phyloP scores from a whole-genome alignment of 345 rosid species.

The Alliaria petiolata region DNA sequence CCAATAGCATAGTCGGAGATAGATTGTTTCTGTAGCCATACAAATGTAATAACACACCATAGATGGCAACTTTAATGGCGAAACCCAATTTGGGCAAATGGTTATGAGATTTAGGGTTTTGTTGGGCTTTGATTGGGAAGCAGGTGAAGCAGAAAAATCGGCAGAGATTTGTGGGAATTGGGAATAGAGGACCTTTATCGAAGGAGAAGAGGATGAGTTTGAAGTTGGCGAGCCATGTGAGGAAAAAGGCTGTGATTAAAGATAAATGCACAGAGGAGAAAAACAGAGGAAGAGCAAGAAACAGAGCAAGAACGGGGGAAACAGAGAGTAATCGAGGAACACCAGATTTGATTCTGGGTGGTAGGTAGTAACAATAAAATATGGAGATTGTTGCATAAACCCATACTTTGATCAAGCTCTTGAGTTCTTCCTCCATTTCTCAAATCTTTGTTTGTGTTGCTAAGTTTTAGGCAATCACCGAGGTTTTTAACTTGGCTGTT shows the following conservation, averaged over 20 bases:
- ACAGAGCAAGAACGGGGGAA: slow-evolving; percentile 33
- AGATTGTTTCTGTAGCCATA: neutral
- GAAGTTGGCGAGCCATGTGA: slow-evolving; percentile 43
- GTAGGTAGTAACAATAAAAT: slow-evolving; percentile 31
- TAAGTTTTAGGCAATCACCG: neutral
- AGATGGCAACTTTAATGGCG: slow-evolving; percentile 25
- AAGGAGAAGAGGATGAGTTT: slow-evolving; percentile 48
- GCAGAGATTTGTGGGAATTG: neutral
- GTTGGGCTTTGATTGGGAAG: slow-evolving; percentile 39
- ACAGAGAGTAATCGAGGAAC: slow-evolving; percentile 31
- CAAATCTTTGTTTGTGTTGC: neutral
- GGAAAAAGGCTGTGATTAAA: slow-evolving; percentile 8
- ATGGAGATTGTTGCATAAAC: slow-evolving; percentile 19
- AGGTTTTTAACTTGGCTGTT: neutral
- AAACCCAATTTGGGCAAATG: slow-evolving; percentile 13
- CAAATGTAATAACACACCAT: neutral
- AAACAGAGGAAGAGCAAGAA: slow-evolving; percentile 29
- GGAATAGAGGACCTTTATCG: slow-evolving; percentile 35
- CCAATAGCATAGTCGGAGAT: neutral
- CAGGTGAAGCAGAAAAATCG: slow-evolving; percentile 32
- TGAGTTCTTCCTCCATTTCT: slow-evolving; percentile 32
- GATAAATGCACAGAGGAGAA: slow-evolving; percentile 22
- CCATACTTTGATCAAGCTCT: slow-evolving; percentile 24
- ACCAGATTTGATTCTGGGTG: slow-evolving; percentile 30
- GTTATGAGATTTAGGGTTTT: slow-evolving; percentile 22